Conservation (phyloP, 768 basidiomycete genomes). For the Phallus indusiatus region DNA sequence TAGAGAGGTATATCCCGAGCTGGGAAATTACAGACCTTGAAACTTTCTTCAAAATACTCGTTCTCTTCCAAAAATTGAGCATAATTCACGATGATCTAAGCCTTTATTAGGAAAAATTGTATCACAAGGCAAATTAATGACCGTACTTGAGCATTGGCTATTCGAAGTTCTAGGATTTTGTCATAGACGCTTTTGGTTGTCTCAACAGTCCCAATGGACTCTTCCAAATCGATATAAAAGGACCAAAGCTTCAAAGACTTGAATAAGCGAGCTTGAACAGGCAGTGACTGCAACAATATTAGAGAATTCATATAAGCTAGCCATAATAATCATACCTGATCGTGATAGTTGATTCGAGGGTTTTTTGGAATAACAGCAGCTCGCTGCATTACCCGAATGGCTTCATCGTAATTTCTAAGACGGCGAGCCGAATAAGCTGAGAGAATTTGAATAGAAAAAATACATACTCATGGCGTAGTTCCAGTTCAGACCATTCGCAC, state of each 20-base stretch:
- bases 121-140: neutral
- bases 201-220: constrained; percentile 91
- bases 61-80: constrained; percentile 96
- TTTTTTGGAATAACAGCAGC: constrained; percentile 87
- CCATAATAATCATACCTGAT: constrained; percentile 57
- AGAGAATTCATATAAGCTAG: constrained; percentile 10
- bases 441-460: neutral
- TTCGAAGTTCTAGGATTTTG: constrained; percentile 90
- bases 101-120: neutral
- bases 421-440: constrained; percentile 12
- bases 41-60: constrained; percentile 96
- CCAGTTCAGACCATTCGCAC: constrained; percentile 99
- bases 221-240: constrained; percentile 95
- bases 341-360: constrained; percentile 84
- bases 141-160: constrained; percentile 82
- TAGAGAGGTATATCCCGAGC: neutral
- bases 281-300: constrained; percentile 46
- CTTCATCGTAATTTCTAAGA: constrained; percentile 88
- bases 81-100: constrained; percentile 81
- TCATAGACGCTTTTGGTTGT: constrained; percentile 90
- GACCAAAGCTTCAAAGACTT: constrained; percentile 99
- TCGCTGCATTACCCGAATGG: constrained; percentile 93
- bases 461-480: constrained; percentile 86
- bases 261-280: constrained; percentile 86
- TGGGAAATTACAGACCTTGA: constrained; percentile 54